Evolutionary conservation across 352 stramenopile species (phyloP).

Genomic region (Pythium aphanidermatum): DNA sequence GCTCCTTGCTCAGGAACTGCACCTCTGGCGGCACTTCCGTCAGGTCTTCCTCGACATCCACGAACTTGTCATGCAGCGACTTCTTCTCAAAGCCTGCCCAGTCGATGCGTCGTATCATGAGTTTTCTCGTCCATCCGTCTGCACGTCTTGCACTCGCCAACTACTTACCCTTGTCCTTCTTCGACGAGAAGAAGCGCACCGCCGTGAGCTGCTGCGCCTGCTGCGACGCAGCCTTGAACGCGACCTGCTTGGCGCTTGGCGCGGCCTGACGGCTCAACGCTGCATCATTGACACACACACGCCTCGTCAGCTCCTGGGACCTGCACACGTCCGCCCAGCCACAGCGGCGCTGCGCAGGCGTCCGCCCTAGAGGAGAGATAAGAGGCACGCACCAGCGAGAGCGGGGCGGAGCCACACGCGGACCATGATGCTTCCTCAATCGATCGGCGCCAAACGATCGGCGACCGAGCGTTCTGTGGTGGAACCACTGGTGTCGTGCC

Average conservation of each 20-base stretch:
- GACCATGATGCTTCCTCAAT: constrained; percentile 44
- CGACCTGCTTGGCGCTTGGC: constrained; percentile 2
- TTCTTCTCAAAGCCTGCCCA: constrained; percentile 35
- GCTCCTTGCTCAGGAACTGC: constrained; percentile 53
- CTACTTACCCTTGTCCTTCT: constrained; percentile 51
- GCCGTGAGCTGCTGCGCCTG: constrained; percentile 11
- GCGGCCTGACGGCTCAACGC: constrained; percentile 19
- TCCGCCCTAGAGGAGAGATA: not conserved
- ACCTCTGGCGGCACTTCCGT: constrained; percentile 50
- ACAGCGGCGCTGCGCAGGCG: constrained; percentile 3
- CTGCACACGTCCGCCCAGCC: no score
- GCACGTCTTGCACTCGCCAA: no score
- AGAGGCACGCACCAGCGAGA: constrained; percentile 33
- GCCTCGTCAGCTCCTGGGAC: no score
- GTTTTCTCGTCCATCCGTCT: no score
- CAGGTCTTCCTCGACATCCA: constrained; percentile 34
- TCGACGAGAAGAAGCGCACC: constrained; percentile 30
- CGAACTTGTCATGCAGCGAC: constrained; percentile 47
- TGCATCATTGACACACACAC: constrained; percentile 2
- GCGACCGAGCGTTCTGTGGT: constrained; percentile 18
- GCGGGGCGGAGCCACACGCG: constrained; percentile 64
- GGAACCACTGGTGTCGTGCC: constrained; percentile 25
- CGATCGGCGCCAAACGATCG: constrained; percentile 20
- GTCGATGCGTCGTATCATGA: not conserved
- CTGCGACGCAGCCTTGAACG: constrained; percentile 8